These are phyloP conservation scores for Narthecium ossifragum DNA, from an alignment of 106 monocot species.

Conservation along the genomic window DNA sequence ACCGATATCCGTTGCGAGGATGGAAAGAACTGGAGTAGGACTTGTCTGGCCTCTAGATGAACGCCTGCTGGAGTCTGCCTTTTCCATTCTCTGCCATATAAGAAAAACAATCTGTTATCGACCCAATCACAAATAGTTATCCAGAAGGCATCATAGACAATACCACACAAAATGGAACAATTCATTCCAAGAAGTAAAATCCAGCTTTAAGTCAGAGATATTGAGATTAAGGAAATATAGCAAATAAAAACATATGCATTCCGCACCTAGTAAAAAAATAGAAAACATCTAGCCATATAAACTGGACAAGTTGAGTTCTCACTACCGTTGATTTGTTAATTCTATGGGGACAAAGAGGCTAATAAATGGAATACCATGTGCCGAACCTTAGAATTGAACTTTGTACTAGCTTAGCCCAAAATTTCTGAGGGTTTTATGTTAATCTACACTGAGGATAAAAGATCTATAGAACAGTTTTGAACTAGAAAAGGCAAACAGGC, in stretches of 20 bases:
- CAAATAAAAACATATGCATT: background rate
- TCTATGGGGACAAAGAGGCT: no score
- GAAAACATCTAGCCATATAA: no score
- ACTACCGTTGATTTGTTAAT: no score
- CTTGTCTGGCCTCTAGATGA: constrained; percentile 32
- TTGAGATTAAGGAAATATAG: background rate
- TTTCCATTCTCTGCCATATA: constrained; percentile 73
- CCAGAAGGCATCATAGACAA: background rate
- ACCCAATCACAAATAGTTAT: background rate
- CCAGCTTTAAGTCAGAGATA: background rate
- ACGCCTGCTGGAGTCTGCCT: constrained; percentile 66
- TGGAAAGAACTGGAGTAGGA: constrained; percentile 51
- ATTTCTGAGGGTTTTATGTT: background rate
- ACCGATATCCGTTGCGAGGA: constrained; percentile 86
- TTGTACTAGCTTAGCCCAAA: background rate
- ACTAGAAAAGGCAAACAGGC: background rate
- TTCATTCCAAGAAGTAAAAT: background rate
- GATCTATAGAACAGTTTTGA: no score
- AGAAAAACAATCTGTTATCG: background rate
- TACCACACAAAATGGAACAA: background rate
- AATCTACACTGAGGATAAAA: background rate
- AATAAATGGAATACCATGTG: no score
- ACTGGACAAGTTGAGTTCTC: no score
- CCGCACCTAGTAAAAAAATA: background rate
- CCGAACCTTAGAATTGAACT: no score